Evolutionary conservation across 2,329 filamentous ascomycete genomes (phyloP).

Genomic region (Taxawa tesnikishii): DNA sequence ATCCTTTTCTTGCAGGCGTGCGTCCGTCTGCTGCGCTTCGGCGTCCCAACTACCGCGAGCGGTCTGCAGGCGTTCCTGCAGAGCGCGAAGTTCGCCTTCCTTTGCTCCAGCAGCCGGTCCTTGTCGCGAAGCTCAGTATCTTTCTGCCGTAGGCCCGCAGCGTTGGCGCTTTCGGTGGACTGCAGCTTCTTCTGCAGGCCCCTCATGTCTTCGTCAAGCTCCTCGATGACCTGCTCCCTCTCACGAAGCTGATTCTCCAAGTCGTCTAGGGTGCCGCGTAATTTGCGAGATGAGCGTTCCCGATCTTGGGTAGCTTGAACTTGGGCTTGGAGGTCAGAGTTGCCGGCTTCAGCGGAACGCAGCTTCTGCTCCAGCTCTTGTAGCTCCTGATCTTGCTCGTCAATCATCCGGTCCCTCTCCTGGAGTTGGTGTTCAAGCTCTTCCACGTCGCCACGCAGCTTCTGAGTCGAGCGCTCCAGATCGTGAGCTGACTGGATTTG

Average conservation of each 20-base stretch:
- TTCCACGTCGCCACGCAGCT: slow-evolving; percentile 23
- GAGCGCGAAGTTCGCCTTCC: slow-evolving; percentile 22
- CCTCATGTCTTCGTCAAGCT: slow-evolving; percentile 18
- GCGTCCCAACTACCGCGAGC: slow-evolving; percentile 25
- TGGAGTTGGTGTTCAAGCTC: slow-evolving; percentile 22
- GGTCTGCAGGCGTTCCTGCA: slow-evolving; percentile 22
- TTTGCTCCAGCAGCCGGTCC: slow-evolving; percentile 22
- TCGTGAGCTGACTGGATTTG: slow-evolving; percentile 10
- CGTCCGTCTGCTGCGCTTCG: slow-evolving; percentile 23
- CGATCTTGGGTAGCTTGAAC: slow-evolving; percentile 20
- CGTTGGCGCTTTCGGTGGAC: slow-evolving; percentile 13
- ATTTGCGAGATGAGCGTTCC: slow-evolving; percentile 24
- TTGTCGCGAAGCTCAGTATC: slow-evolving; percentile 51
- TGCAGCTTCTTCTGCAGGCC: slow-evolving; percentile 20
- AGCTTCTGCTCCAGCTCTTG: no score
- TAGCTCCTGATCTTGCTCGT: no score
- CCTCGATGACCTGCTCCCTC: slow-evolving; percentile 21
- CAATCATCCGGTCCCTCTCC: slow-evolving; percentile 35
- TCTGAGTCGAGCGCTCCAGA: no score
- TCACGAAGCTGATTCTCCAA: slow-evolving; percentile 22
- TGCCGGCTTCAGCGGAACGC: slow-evolving; percentile 13
- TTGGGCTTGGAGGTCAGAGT: no score
- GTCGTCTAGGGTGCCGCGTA: slow-evolving; percentile 20
- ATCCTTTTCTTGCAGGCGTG: slow-evolving; percentile 23
- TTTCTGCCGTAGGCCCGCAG: slow-evolving; percentile 15